Base-by-base conservation (phyloP, 1,139 yeast genomes). In the Saccharomyces hybrid region DNA sequence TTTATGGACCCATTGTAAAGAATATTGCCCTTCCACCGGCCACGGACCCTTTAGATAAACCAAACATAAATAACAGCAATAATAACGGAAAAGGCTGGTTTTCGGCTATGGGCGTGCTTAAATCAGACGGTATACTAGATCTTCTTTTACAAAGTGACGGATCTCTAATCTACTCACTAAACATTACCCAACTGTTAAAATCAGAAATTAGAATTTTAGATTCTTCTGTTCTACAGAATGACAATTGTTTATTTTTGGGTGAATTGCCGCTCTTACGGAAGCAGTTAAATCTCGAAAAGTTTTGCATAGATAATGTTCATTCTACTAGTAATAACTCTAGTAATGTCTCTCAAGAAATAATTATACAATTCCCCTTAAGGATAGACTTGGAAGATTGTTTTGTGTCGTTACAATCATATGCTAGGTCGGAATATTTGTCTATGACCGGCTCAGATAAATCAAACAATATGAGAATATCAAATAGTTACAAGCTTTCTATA, bases 321-420 rank as follows among this genome's bases (percentile, higher is more conserved):
- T 32, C 64, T 56, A 42, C 47, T 41, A 52, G 48, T 53, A 46
- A 26, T 38, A 47, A 51, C 57, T 61, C 28, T 60, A 58, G 60
- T 7, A 50, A 58, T 11, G 9, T 25, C 47, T 14, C 47, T 8
- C 59, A 62, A 57, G 75, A 78, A 55, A 72, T 84, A 1, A 70
- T 83, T 34, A 74, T 86, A 52, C 83, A 81, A 61, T 88, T 88
- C 60, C 85, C 87, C 1, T 73, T 83, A 46, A 82, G 82, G 60
- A 81, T 83, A 38, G 96, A 88, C 68, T 76, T 85, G 53, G 95
- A 86, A 62, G 95, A 87, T 67, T 89, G 97, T 96, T 78, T 82
- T 60, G 88, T 88, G 7, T 85, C 91, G 0, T 71, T 89, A 55
- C 80, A 79, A 56, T 80, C 88, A 26, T 83, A 87, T 64, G 79